Conservation (phyloP, 1,284 basidiomycete species). For the Naganishia albida region DNA sequence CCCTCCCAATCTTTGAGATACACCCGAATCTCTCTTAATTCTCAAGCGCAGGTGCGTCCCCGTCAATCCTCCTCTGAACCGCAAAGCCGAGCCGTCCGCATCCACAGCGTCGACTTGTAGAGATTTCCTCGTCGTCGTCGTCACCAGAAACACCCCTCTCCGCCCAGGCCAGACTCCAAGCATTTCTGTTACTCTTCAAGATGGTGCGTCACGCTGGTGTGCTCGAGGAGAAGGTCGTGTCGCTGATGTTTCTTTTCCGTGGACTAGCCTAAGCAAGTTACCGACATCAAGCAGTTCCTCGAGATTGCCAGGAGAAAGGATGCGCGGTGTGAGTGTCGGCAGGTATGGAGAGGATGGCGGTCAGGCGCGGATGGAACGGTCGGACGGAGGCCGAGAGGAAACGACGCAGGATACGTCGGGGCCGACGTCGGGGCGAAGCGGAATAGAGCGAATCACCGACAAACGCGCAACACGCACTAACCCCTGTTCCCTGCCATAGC, state of each 20-base stretch:
- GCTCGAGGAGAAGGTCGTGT: not conserved
- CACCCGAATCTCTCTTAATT: slow-evolving; percentile 1
- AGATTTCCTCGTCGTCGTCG: not conserved
- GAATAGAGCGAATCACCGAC: not conserved
- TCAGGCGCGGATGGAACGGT: not conserved
- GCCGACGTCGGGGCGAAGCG: no score
- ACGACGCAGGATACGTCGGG: not conserved
- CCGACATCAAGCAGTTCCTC: slow-evolving; percentile 98
- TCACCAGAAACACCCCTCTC: not conserved
- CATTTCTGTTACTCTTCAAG: slow-evolving; percentile 33
- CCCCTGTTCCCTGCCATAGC: slow-evolving; percentile 58
- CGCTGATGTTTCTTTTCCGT: slow-evolving; percentile 12
- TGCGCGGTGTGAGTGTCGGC: slow-evolving; percentile 57
- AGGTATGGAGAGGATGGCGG: no score
- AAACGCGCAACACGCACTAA: not conserved
- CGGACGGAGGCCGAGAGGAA: not conserved
- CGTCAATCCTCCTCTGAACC: not conserved
- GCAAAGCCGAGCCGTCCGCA: no score
- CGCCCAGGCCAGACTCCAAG: slow-evolving; percentile 8
- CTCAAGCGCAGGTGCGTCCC: slow-evolving; percentile 17
- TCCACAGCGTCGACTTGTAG: not conserved
- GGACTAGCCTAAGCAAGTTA: slow-evolving; percentile 89
- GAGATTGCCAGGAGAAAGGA: slow-evolving; percentile 83
- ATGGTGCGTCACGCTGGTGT: slow-evolving; percentile 40
- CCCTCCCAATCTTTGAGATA: not conserved